Base-by-base conservation (phyloP, 345 rosid genomes). In the Euphorbia lathyris region DNA sequence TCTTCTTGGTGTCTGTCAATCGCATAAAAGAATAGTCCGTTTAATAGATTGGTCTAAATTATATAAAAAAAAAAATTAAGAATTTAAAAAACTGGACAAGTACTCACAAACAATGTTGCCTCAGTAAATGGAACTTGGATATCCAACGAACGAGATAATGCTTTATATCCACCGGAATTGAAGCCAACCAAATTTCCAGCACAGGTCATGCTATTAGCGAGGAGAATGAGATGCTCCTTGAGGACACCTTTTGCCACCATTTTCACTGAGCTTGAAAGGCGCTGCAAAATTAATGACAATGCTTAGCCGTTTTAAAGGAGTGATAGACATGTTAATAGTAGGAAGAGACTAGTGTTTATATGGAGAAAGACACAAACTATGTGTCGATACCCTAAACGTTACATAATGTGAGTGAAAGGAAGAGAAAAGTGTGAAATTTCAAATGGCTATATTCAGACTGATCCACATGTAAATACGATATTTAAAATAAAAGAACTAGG, bases 101-200 rank as follows among this genome's bases (percentile, higher is more conserved):
- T 51, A 85, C 97, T 72, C 74, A 92, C 99, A 84, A 82, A 87
- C 22, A 88, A 81, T 11, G 94, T 95, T 76, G 99, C 99, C 79
- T 95, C 99, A 0, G 94, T 88, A 77, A 95, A 95, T 63, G 99
- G 99, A 42, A 89, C 94, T 83, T 92, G 91, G 67, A 95, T 74
- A 77, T 90, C 87, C 74, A 92, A 74, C 20, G 99, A 84, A 30
- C 80, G 87, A 53, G 88, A 82, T 66, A 90, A 52, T 30, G 96
- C 83, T 80, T 90, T 92, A 74, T 86, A 90, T 61, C 99, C 97
- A 65, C 90, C 94, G 79, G 92, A 66, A 58, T 88, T 90, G 77
- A 95, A 95, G 56, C 99, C 99, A 72, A 92, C 80, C 85, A 95
- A 76, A 77, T 79, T 83, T 56, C 99, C 99, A 66, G 89, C 74